Conservation (phyloP, 441 rosid genomes). For the Breynia disticha region DNA sequence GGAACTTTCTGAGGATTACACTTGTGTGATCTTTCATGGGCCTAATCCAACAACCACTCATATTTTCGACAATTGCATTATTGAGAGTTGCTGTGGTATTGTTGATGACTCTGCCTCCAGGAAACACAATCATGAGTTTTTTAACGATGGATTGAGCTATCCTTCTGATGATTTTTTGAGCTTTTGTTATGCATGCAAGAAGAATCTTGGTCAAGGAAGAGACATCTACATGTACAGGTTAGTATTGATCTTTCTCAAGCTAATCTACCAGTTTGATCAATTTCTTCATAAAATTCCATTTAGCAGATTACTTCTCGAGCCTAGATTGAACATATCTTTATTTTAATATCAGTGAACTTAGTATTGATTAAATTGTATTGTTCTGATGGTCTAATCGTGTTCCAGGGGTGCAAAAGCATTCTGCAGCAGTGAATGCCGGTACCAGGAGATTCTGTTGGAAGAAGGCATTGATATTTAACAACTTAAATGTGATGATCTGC, state of each 20-base stretch:
- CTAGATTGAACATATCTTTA: no score
- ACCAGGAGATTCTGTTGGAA: conserved; percentile 52
- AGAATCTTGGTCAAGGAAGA: conserved; percentile 48
- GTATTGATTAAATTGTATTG: no score
- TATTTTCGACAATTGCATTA: conserved; percentile 64
- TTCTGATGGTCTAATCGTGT: not conserved
- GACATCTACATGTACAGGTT: conserved; percentile 89
- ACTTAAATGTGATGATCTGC: conserved; percentile 18
- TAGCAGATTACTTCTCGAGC: no score
- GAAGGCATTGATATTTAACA: conserved; percentile 31
- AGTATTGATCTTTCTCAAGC: conserved; percentile 4
- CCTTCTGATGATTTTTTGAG: conserved; percentile 44
- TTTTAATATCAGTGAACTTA: no score
- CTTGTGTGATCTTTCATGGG: conserved; percentile 74
- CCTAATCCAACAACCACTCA: conserved; percentile 79
- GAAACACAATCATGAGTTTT: conserved; percentile 15
- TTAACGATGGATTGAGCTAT: conserved; percentile 10
- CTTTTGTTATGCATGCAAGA: conserved; percentile 65
- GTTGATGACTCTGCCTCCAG: conserved; percentile 16
- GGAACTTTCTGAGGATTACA: conserved; percentile 94
- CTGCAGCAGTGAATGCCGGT: conserved; percentile 85
- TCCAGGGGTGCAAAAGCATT: conserved; percentile 85
- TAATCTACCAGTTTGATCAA: not conserved
- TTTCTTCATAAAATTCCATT: no score
- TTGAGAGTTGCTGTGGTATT: conserved; percentile 52